Base-by-base conservation (phyloP, 257 asterid species). In the Leonotis leonurus region DNA sequence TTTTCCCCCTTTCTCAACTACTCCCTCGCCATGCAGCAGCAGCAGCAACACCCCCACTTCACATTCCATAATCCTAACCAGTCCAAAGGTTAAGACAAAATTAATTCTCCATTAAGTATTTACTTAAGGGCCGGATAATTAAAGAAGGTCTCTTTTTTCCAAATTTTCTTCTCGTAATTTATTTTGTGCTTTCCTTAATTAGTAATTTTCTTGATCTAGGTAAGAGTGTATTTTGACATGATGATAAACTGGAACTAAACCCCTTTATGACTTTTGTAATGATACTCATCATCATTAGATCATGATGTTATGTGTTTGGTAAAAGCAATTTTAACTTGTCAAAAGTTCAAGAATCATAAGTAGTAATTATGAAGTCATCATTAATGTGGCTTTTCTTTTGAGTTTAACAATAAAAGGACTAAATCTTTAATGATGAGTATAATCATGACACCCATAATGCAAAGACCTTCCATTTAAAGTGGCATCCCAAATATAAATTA, bases 371-470 rank as follows among this genome's bases (percentile, higher is more conserved):
- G 73, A 51, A 71, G 62, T 44, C 70, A 77, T 57, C 73, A 77
- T 81, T 41, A 79, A 76, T 72, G 22, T 62, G 32, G 22, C 24
- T 40, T 3, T 54, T 32, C 1, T 3, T 62, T 62, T 67, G 17
- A 41, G 73, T 68, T n/a, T n/a, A n/a, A n/a, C n/a, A n/a, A n/a
- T n/a, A n/a, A n/a, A n/a, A n/a, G 49, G 4, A 29, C 33, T 29
- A 29, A 16, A 27, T 51, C 41, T 69, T 50, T 65, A 70, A 77
- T 83, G 51, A 80, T 83, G 77, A 70, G 73, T 50, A 57, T 73
- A 82, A 80, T 80, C 68, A 80, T 83, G 78, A 82, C 67, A 22
- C 61, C 83, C 76, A 65, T 73, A 52, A n/a, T n/a, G n/a, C n/a
- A n/a, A n/a, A n/a, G n/a, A n/a, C n/a, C n/a, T n/a, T n/a, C n/a